Base-by-base conservation (phyloP, 2,329 filamentous ascomycete genomes). In the Aspergillus fumigatiaffinis region DNA sequence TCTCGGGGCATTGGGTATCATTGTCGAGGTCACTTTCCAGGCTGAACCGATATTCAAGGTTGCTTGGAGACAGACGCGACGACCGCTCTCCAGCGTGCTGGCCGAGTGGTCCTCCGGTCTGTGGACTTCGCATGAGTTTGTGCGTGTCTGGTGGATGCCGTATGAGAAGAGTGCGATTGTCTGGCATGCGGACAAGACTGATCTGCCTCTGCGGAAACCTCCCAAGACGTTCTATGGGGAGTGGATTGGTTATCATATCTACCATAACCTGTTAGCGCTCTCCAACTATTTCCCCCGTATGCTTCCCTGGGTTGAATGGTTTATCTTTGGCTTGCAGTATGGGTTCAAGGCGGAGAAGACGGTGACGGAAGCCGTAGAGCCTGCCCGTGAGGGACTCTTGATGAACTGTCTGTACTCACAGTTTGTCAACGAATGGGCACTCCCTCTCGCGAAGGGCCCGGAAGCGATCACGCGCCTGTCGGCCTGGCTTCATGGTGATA, bases 371-470 rank as follows among this genome's bases (percentile, higher is more conserved):
- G 93, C 89, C 5, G 84, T 97, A 20, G 89, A 97, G 74, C 86
- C 88, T 23, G 89, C 89, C 61, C 86, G 89, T 58, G 80, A 88
- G 62, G 93, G 92, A 12, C 83, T 97, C 49, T 81, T 97, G 53
- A 93, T 99, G 90, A 94, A 99, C 78, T 99, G 94, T 69, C 84
- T 97, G 5, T 99, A 97, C 79, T 93, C 90, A n/a, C 94, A 99
- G 71, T 96, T 91, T 67, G 94, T 99, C 63, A 97, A 99, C 73
- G 94, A 99, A 73, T 99, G 94, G 94, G 93, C 93, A 0, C 83
- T 99, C 6, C 93, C 94, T 1, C 81, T 99, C 1, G 80, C 86
- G 61, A 88, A 89, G 64, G 94, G 94, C 0, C 93, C 93, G 14
- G 92, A 97, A 75, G 92, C 91, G 7, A 84, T 99, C 47, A 83